A percentile compares a stretch with the other conserved stretches of the same genome.
Evolutionary conservation across 495 filamentous ascomycete genomes (phyloP).

Genomic region (Lichenothelia convexa): DNA sequence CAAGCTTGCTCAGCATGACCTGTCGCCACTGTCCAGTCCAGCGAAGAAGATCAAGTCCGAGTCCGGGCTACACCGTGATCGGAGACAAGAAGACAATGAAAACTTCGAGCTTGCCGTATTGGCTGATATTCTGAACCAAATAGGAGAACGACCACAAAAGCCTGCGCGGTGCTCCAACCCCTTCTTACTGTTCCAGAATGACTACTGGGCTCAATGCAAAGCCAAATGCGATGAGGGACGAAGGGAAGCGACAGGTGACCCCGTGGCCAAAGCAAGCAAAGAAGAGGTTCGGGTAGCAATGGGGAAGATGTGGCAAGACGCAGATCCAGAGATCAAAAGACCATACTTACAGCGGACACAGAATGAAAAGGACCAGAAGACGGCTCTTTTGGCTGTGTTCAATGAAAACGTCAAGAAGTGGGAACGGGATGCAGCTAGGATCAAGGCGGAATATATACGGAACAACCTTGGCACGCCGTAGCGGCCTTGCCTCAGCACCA

Average conservation of each 20-base stretch:
- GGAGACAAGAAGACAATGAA: not conserved
- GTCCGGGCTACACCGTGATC: conserved; percentile 1
- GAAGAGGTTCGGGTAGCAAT: conserved; percentile 67
- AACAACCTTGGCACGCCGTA: no score
- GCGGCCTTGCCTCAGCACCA: no score
- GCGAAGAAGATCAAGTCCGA: not conserved
- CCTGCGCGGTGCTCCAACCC: conserved; percentile 54
- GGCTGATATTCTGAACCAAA: conserved; percentile 42
- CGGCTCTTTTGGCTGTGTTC: conserved; percentile 37
- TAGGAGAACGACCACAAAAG: conserved; percentile 54
- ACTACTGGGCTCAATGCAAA: conserved; percentile 59
- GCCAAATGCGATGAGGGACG: conserved; percentile 49
- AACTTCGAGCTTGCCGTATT: conserved; percentile 57
- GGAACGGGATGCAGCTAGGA: conserved; percentile 42
- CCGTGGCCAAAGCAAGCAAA: conserved; percentile 33
- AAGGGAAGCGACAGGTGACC: conserved; percentile 44
- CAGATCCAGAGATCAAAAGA: conserved; percentile 42
- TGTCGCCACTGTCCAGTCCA: not conserved
- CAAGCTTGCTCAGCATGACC: conserved; percentile 3
- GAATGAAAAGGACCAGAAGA: conserved; percentile 43
- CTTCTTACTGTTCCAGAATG: conserved; percentile 53
- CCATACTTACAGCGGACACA: conserved; percentile 60
- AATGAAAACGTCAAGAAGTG: conserved; percentile 42
- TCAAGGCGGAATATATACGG: conserved; percentile 47
- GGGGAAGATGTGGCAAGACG: conserved; percentile 77